These are phyloP conservation scores for Elongisporangium prolatum DNA, from an alignment of 352 stramenopile species.

Conservation along the genomic window DNA sequence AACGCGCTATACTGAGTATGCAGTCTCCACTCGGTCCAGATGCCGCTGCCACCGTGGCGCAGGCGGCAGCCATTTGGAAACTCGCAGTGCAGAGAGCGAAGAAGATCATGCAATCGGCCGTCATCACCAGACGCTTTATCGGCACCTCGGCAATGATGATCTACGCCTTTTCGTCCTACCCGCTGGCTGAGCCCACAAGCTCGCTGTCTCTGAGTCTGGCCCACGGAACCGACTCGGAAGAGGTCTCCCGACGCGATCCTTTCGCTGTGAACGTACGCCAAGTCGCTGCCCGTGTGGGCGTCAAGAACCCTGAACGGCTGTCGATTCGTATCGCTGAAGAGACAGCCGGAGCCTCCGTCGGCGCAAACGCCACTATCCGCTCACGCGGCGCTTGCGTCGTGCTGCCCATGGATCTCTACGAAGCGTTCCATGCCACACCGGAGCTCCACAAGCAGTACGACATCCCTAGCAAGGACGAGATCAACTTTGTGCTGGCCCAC, in stretches of 20 bases:
- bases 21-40: background rate
- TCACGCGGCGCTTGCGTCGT: conserved; percentile 58
- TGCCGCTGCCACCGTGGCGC: background rate
- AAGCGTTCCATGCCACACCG: conserved; percentile 59
- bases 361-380: conserved; percentile 53
- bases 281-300: conserved; percentile 54
- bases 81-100: conserved; percentile 12
- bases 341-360: conserved; percentile 55
- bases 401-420: conserved; percentile 75
- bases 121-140: conserved; percentile 29
- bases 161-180: conserved; percentile 36
- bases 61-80: conserved; percentile 23
- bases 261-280: conserved; percentile 63
- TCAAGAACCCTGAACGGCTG: conserved; percentile 64
- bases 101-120: conserved; percentile 23
- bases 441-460: conserved; percentile 43
- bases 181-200: conserved; percentile 57
- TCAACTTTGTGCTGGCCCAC: conserved; percentile 81
- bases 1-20: background rate
- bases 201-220: conserved; percentile 50
- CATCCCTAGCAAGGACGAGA: conserved; percentile 65
- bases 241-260: conserved; percentile 44
- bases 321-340: conserved; percentile 62
- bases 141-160: conserved; percentile 17
- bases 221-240: conserved; percentile 44